phyloP scores from a whole-genome alignment of 805 yeast species.

The Barnettozyma californica region DNA sequence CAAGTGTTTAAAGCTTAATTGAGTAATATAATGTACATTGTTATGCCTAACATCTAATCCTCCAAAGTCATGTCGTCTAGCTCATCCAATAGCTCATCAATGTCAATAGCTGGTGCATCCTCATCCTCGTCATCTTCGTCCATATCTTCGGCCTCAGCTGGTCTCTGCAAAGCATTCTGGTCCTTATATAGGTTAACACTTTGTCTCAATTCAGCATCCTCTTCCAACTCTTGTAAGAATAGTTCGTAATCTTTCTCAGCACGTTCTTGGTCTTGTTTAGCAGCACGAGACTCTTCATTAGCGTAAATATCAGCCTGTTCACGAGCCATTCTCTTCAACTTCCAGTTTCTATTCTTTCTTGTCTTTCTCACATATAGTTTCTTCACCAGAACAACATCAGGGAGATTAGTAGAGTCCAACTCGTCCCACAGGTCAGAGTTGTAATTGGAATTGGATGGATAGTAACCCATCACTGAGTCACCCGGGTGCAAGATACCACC shows the following conservation, averaged over 20 bases:
- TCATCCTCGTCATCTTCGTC: constrained; percentile 65
- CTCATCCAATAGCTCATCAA: constrained; percentile 92
- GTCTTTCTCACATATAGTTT: constrained; percentile 79
- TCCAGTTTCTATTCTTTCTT: constrained; percentile 79
- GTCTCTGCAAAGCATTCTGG: constrained; percentile 12
- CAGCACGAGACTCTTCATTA: constrained; percentile 62
- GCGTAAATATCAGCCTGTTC: constrained; percentile 90
- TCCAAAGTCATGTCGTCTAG: constrained; percentile 89
- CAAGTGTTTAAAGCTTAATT: not conserved
- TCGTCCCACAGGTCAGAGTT: constrained; percentile 84
- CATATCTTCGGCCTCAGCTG: constrained; percentile 32
- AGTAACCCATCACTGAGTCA: constrained; percentile 91
- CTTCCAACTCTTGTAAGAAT: constrained; percentile 96
- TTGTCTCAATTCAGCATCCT: constrained; percentile 90
- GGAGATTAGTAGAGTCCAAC: constrained; percentile 52
- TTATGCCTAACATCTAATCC: constrained; percentile 28
- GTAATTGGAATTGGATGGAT: constrained; percentile 76
- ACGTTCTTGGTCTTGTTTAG: constrained; percentile 82
- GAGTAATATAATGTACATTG: not conserved
- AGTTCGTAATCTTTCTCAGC: constrained; percentile 93
- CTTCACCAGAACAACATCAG: constrained; percentile 87
- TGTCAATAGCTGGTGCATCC: constrained; percentile 82
- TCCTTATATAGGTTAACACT: constrained; percentile 85
- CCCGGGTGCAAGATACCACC: constrained; percentile 97
- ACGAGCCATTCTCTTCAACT: constrained; percentile 94